Percentiles rank a stretch among this genome's conserved stretches.
phyloP scores from a whole-genome alignment of 1,139 yeast species.

The Suhomyces anneliseae region DNA sequence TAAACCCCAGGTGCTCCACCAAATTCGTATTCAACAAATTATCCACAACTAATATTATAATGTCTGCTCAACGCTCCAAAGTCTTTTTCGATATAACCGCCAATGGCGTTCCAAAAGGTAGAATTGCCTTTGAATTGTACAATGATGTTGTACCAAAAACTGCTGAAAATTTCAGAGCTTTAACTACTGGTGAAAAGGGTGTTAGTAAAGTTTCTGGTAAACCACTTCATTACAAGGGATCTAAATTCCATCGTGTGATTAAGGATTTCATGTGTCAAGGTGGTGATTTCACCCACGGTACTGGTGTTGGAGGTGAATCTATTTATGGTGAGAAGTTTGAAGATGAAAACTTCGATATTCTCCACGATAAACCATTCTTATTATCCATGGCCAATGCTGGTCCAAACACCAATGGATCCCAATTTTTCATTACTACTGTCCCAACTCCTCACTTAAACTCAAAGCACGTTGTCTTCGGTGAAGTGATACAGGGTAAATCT shows the following conservation, averaged over 20 bases:
- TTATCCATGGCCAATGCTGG: constrained; percentile 98
- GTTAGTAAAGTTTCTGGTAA: constrained; percentile 54
- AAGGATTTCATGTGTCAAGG: constrained; percentile 93
- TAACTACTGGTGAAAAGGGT: constrained; percentile 91
- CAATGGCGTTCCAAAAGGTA: constrained; percentile 64
- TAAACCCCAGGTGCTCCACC: not conserved
- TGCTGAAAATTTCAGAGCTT: constrained; percentile 86
- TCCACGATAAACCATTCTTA: constrained; percentile 82
- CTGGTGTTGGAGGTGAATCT: constrained; percentile 94
- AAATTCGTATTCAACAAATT: too few relatives aligned
- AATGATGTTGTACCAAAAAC: constrained; percentile 87
- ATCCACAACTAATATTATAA: not conserved
- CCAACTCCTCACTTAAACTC: constrained; percentile 86
- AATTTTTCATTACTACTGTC: constrained; percentile 87
- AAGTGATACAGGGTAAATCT: constrained; percentile 79
- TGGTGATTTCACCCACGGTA: constrained; percentile 89
- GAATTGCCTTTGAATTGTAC: constrained; percentile 74
- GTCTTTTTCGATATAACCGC: constrained; percentile 77
- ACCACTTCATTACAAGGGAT: constrained; percentile 73
- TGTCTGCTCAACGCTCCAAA: constrained; percentile 25
- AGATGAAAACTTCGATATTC: constrained; percentile 79
- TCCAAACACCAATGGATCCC: constrained; percentile 93
- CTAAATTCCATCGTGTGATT: constrained; percentile 89
- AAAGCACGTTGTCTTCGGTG: constrained; percentile 95
- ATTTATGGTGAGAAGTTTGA: constrained; percentile 94